Base-by-base conservation (phyloP, 768 basidiomycete genomes). In the Phlegmacium glaucopus region DNA sequence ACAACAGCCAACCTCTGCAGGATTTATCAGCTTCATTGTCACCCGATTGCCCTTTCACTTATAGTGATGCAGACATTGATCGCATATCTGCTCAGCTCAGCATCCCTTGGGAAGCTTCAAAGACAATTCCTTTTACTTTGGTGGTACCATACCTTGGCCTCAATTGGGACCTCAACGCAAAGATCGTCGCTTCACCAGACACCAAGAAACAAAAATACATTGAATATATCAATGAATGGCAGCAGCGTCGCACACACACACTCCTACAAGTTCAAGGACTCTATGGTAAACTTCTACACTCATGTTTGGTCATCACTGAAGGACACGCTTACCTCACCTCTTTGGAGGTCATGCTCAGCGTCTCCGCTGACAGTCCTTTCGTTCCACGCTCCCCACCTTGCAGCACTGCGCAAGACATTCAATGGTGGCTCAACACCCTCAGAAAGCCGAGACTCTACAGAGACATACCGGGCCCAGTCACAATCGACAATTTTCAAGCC, bases 291-390 rank as follows among this genome's bases (percentile, higher is more conserved):
- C 57, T 73, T 0, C 42, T 64, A 0, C 72, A 74, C 15, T 40
- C 62, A 0, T 51, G 48, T 18, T 38, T 53, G 0, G 45, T 69
- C 3, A 13, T 67, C 2, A 58, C 57, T 2, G 29, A 1, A 8
- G 72, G 66, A 32, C 30, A 13, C 0, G 67, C 72, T 1, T 73
- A 71, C 53, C 63, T 74, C 32, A 71, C 66, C 8, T 44, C 43
- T 13, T 39, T 72, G 9, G 63, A 72, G 40, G 9, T 52, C 48
- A 68, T 72, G 61, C 25, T 73, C 0, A 15, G 37, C 0, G 30
- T 54, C 0, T 65, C 53, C 36, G 8, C 44, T 26, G n/a, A 61
- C 4, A 42, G 56, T 39, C 68, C 67, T 12, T 66, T 65, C 60
- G 36, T 57, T 32, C 68, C 59, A 6, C 61, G 53, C 27, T 46